phyloP scores from a whole-genome alignment of 2,329 filamentous ascomycete genomes.

The Sporothrix curviconia region DNA sequence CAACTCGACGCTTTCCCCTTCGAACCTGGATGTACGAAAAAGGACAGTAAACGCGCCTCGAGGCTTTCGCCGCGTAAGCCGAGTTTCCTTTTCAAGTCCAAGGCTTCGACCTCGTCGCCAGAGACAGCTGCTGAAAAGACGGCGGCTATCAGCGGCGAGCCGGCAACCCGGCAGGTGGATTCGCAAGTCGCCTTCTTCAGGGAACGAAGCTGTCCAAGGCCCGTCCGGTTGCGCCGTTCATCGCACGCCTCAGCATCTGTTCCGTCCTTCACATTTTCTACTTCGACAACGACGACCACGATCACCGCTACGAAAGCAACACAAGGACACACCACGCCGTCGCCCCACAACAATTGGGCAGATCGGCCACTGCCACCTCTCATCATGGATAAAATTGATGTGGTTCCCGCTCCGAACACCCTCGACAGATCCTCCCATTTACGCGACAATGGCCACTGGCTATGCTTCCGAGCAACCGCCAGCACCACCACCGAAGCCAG shows the following conservation, averaged over 20 bases:
- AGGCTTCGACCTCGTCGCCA: neutral
- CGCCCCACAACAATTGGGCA: neutral
- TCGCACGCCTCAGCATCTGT: too few relatives aligned
- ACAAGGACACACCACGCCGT: neutral
- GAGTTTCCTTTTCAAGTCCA: constrained; percentile 1
- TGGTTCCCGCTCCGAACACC: neutral
- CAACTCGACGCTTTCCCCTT: neutral
- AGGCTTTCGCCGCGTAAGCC: neutral
- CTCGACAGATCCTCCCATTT: neutral
- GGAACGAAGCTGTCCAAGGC: neutral
- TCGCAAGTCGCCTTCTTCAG: too few relatives aligned
- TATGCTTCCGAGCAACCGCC: neutral
- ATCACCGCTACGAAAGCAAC: neutral
- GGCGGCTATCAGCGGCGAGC: neutral
- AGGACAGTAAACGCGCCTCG: neutral
- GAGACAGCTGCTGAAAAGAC: neutral
- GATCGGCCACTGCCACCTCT: constrained; percentile 12
- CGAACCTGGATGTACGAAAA: neutral
- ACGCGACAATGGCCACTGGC: neutral
- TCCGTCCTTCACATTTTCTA: too few relatives aligned
- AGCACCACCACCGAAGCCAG: neutral
- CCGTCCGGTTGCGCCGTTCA: neutral
- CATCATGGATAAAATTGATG: neutral
- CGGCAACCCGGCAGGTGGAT: too few relatives aligned
- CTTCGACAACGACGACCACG: neutral